Percentiles rank a stretch among this genome's conserved stretches.
phyloP scores from a whole-genome alignment of 2,329 filamentous ascomycete species.

The Thelonectria discophora region DNA sequence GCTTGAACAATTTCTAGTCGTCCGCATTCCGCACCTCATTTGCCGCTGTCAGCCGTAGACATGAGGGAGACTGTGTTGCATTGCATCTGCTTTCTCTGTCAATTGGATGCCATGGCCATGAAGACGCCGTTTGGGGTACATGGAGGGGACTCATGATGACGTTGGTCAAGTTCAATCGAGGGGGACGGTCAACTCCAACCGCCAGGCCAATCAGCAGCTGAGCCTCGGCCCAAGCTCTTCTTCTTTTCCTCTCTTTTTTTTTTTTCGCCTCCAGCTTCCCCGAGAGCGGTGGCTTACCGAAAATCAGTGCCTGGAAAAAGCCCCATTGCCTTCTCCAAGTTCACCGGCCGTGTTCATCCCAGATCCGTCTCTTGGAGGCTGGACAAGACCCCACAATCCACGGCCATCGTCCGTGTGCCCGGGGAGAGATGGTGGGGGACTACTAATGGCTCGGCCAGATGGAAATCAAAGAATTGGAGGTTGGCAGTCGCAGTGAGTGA shows the following conservation, averaged over 20 bases:
- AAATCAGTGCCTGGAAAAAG: background rate
- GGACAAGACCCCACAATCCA: slow-evolving; percentile 18
- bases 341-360: slow-evolving; percentile 1
- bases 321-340: background rate
- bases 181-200: slow-evolving; percentile 10
- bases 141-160: slow-evolving; percentile 19
- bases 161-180: background rate
- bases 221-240: slow-evolving; percentile 16
- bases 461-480: slow-evolving; percentile 32
- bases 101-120: slow-evolving; percentile 8
- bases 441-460: slow-evolving; percentile 45
- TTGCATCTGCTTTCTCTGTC: background rate
- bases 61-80: background rate
- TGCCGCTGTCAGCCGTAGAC: slow-evolving; percentile 1
- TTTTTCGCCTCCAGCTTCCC: slow-evolving; percentile 2
- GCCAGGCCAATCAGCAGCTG: slow-evolving; percentile 15
- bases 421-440: slow-evolving; percentile 6
- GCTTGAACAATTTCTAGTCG: slow-evolving; percentile 6
- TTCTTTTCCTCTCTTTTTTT: background rate
- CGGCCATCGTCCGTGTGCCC: slow-evolving; percentile 39
- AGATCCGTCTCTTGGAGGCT: background rate
- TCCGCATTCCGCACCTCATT: slow-evolving; percentile 8
- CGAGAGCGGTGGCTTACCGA: slow-evolving; percentile 3
- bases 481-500: background rate
- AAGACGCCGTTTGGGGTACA: slow-evolving; percentile 5